Base-by-base conservation (phyloP, 805 yeast genomes). In the Zygoascus tannicola region DNA sequence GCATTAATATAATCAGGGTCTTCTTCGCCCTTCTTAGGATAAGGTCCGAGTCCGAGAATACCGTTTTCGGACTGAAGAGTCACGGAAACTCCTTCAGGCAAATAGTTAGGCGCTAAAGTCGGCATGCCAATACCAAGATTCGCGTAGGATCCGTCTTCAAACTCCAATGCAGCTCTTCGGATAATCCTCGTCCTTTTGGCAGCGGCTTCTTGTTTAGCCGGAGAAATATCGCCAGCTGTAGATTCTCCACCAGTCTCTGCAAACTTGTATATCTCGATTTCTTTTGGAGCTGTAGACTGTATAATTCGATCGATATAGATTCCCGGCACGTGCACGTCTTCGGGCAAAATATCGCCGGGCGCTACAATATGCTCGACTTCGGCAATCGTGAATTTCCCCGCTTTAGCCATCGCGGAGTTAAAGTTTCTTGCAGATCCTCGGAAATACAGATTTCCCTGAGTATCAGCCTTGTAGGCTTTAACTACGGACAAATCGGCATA, bases 51-150 rank as follows among this genome's bases (percentile, higher is more conserved):
- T 3, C 76, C 75, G 16, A 72, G 60, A 23, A 72, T 58, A 10
- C 77, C 76, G 49, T 73, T 72, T 54, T 72, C 76, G 12, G 70
- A 63, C 57, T 72, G 75, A 46, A 72, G 60, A 5, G 61, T 61
- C 30, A 72, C 71, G 23, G 60, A 58, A 22, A 67, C 56, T 7
- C 51, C 62, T 8, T 50, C 47, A 12, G 68, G 65, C 30, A 71
- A 53, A 51, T 56, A 70, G 45, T 54, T 63, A 10, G 75, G 72
- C 4, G 73, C 70, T 43, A 72, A 55, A 1, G 75, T 71, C 4
- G 76, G 76, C 62, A 72, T 60, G n/a, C 76, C 76, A 16, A 71
- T 68, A 14, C 76, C 77, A 36, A 71, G 57, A 49, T 72, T 72
- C 44, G 67, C 74, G 40, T 63, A 66, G 45, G 59, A 53, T 10